Conservation (phyloP, 192 early-diverging fungal genomes). For the Coemansia sp. region DNA sequence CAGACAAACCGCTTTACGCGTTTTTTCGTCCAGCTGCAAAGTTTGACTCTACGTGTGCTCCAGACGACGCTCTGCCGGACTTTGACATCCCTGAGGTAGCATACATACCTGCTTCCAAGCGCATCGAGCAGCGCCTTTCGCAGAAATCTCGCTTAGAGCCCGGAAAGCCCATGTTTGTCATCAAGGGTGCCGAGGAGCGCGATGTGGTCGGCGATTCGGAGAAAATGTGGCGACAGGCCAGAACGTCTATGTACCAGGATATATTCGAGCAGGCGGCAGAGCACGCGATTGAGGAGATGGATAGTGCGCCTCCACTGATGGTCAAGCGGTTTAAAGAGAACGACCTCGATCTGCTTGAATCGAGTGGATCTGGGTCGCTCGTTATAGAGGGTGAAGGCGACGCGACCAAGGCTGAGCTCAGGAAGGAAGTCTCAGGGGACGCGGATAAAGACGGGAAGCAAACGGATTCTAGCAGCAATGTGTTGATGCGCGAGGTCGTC, state of each 20-base stretch:
- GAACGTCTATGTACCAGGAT: slow-evolving; percentile 16
- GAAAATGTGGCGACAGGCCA: slow-evolving; percentile 41
- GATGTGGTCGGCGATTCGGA: slow-evolving; percentile 43
- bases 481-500: slow-evolving; percentile 13
- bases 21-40: slow-evolving; percentile 41
- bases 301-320: slow-evolving; percentile 29
- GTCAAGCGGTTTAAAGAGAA: slow-evolving; percentile 9
- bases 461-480: not conserved
- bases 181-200: slow-evolving; percentile 18
- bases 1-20: slow-evolving; percentile 35
- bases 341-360: slow-evolving; percentile 3
- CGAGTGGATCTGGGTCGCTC: not conserved
- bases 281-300: slow-evolving; percentile 39
- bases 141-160: slow-evolving; percentile 19
- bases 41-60: slow-evolving; percentile 33
- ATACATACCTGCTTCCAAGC: slow-evolving; percentile 18
- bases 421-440: no score
- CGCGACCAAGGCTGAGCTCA: not conserved
- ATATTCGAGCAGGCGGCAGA: slow-evolving; percentile 37
- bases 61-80: slow-evolving; percentile 31
- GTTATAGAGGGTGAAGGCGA: not conserved
- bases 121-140: slow-evolving; percentile 22
- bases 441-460: not conserved
- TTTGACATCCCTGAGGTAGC: slow-evolving; percentile 43
- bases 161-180: slow-evolving; percentile 42